Base-by-base conservation (phyloP, 2,329 filamentous ascomycete genomes). In the Colletotrichum eremochloae region DNA sequence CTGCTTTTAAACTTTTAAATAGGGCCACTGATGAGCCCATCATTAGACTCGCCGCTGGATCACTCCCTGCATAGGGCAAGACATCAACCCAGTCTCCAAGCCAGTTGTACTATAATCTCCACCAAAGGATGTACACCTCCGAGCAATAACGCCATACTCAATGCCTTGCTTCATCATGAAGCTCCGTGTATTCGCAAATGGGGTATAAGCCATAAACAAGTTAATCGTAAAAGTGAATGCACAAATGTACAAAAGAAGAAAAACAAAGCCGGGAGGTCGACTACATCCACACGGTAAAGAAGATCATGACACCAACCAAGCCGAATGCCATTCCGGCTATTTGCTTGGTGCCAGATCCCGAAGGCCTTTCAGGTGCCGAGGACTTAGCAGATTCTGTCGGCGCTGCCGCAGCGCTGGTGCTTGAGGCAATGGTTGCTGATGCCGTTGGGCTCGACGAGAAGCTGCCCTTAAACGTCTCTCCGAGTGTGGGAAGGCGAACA, bases 401-500 rank as follows among this genome's bases (percentile, higher is more conserved):
- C 1, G 78, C 74, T 7, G 77, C 72, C 1, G 78, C 78, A 14
- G 67, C 38, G 61, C 33, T 56, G 40, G 67, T 62, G 33, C 61
- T 53, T 18, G 71, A 56, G 20, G 38, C 57, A n/a, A 55, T 55
- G 29, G 60, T 38, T 67, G 52, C 74, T 20, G 76, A 71, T 44
- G 71, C 74, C 36, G 76, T 74, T 46, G 74, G 67, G 7, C 71
- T 72, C 4, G 76, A 65, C 9, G 72, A 68, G 69, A 68, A 72
- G 0, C 75, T 76, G 9, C 81, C 80, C 15, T 76, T 79, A 53
- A 84, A 77, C 4, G 83, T 85, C 76, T 90, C 86, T 18, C 91
- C 93, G 9, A 96, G 76, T 2, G 89, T 91, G 0, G 95, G 94
- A 33, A 97, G 86, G 15, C 87, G 81, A 3, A 92, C 90, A 74